These are phyloP conservation scores for Ascosphaera pollenicola DNA, from an alignment of 2,329 filamentous ascomycete species.

Conservation along the genomic window DNA sequence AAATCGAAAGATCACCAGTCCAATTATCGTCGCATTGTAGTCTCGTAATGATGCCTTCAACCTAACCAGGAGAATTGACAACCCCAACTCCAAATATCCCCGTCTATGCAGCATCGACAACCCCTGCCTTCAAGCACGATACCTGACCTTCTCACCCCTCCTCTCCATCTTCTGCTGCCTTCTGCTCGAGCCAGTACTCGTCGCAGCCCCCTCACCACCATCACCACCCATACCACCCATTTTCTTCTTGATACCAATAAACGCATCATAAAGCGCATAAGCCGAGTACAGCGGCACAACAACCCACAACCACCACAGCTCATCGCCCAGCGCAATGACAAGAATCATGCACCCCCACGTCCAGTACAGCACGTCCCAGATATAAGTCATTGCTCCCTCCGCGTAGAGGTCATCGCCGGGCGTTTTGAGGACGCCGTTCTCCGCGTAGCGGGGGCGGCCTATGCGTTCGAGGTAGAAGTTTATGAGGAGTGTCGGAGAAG, in stretches of 20 bases:
- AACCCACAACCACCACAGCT: conserved; percentile 45
- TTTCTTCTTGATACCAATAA: conserved; percentile 23
- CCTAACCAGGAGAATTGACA: no score
- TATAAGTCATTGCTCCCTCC: conserved; percentile 80
- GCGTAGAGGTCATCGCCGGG: conserved; percentile 76
- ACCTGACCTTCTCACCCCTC: conserved; percentile 22
- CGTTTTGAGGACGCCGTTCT: conserved; percentile 43
- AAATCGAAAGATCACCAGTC: no score
- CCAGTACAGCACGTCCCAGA: conserved; percentile 95
- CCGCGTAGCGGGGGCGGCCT: conserved; percentile 53
- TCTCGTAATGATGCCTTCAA: no score
- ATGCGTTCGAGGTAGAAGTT: conserved; percentile 70
- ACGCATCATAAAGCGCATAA: conserved; percentile 24
- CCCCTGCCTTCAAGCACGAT: no score
- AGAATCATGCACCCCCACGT: conserved; percentile 58
- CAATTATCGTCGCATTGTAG: no score
- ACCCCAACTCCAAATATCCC: no score
- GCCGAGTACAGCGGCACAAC: conserved; percentile 26
- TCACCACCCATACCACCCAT: conserved; percentile 20
- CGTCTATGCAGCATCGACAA: no score
- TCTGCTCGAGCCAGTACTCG: conserved; percentile 27
- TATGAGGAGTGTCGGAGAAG: conserved; percentile 52
- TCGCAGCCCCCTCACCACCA: conserved; percentile 6
- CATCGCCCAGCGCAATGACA: conserved; percentile 63
- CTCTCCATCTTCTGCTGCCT: conserved; percentile 32